A percentile compares a stretch with the other conserved stretches of the same genome.
Evolutionary conservation across 176 grass and related monocot species (phyloP).

Genomic region (Secale cereale): DNA sequence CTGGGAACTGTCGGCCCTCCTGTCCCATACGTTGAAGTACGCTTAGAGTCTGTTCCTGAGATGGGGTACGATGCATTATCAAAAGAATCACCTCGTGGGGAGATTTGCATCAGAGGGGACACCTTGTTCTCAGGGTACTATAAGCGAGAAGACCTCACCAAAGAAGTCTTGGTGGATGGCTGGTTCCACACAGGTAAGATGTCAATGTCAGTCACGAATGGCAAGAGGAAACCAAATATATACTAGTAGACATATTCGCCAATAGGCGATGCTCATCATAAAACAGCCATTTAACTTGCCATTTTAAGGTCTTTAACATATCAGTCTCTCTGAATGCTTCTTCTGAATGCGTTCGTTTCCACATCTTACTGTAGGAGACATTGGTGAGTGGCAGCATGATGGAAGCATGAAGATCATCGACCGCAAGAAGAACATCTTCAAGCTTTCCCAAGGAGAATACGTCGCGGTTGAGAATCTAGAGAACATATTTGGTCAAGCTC

Average conservation of each 20-base stretch:
- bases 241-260: not conserved
- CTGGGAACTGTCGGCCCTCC: slow-evolving; percentile 90
- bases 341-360: not conserved
- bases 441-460: slow-evolving; percentile 97
- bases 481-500: slow-evolving; percentile 82
- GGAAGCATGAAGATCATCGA: slow-evolving; percentile 98
- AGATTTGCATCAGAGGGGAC: slow-evolving; percentile 83
- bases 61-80: slow-evolving; percentile 84
- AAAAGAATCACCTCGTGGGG: slow-evolving; percentile 62
- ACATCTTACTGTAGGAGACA: slow-evolving; percentile 58
- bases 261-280: not conserved
- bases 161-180: slow-evolving; percentile 75
- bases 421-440: slow-evolving; percentile 99
- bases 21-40: slow-evolving; percentile 77
- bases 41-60: slow-evolving; percentile 84
- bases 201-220: not conserved
- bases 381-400: slow-evolving; percentile 93
- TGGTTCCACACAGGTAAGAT: slow-evolving; percentile 94
- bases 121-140: slow-evolving; percentile 94
- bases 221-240: not conserved
- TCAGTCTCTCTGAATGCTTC: not conserved
- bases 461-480: slow-evolving; percentile 97
- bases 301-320: slow-evolving; percentile 3
- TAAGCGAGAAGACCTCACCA: slow-evolving; percentile 89
- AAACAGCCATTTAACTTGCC: not conserved